phyloP scores from a whole-genome alignment of 2,329 filamentous ascomycete species.

The Aspergillus niger region DNA sequence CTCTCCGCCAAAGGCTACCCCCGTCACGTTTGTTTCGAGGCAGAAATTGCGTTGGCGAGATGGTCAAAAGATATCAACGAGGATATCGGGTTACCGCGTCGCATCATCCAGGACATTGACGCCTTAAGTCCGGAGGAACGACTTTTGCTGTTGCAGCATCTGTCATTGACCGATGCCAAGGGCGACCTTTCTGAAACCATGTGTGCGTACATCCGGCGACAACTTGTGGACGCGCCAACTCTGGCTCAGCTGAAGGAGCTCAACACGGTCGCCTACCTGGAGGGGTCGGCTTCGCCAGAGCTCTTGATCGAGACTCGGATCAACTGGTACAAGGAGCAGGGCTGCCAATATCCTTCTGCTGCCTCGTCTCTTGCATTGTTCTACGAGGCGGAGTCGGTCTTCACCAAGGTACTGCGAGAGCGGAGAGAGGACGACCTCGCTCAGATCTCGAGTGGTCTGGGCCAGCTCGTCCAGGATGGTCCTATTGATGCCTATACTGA shows the following conservation, averaged over 20 bases:
- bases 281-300: slow-evolving; percentile 39
- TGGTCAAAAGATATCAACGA: slow-evolving; percentile 37
- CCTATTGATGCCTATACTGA: slow-evolving; percentile 53
- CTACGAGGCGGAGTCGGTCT: slow-evolving; percentile 34
- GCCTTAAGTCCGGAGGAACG: slow-evolving; percentile 46
- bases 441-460: slow-evolving; percentile 40
- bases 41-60: slow-evolving; percentile 40
- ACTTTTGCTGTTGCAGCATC: slow-evolving; percentile 42
- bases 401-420: slow-evolving; percentile 32
- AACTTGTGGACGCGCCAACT: slow-evolving; percentile 43
- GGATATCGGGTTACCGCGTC: slow-evolving; percentile 36
- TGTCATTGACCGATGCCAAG: slow-evolving; percentile 33
- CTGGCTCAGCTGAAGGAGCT: slow-evolving; percentile 43
- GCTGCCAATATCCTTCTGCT: slow-evolving; percentile 38
- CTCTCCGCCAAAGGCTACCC: slow-evolving; percentile 45
- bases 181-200: slow-evolving; percentile 33
- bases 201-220: slow-evolving; percentile 35
- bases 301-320: slow-evolving; percentile 43
- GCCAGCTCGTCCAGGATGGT: slow-evolving; percentile 33
- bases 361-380: slow-evolving; percentile 42
- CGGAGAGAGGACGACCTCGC: slow-evolving; percentile 40
- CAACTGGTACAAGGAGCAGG: slow-evolving; percentile 46
- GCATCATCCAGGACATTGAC: slow-evolving; percentile 47
- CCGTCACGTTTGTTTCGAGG: slow-evolving; percentile 43
- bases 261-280: slow-evolving; percentile 45